phyloP scores from a whole-genome alignment of 768 basidiomycete genomes.

The Agrocybe chaxingu region DNA sequence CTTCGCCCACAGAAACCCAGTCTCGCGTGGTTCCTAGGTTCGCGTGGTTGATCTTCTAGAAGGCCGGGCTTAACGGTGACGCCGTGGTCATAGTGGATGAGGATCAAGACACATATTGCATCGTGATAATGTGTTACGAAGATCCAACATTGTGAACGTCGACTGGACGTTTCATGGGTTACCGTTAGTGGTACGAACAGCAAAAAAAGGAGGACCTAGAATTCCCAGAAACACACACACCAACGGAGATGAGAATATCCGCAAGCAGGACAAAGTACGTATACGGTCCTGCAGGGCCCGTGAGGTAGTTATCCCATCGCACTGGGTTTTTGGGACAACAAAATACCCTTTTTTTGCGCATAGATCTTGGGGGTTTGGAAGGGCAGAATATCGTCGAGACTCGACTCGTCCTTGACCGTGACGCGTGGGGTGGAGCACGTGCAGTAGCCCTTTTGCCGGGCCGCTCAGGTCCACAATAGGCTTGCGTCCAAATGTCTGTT shows the following conservation, averaged over 20 bases:
- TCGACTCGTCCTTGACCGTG: too few relatives aligned
- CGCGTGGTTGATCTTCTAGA: conserved; percentile 52
- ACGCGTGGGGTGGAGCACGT: too few relatives aligned
- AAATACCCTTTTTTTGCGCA: conserved; percentile 38
- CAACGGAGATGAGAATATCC: too few relatives aligned
- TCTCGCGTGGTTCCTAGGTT: conserved; percentile 32
- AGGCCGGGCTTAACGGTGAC: conserved; percentile 81
- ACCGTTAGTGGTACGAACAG: too few relatives aligned
- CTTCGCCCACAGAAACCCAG: conserved; percentile 57
- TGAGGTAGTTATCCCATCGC: too few relatives aligned
- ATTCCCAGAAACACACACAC: too few relatives aligned
- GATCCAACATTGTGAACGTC: conserved; percentile 56
- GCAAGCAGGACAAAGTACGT: too few relatives aligned
- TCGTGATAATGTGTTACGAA: conserved; percentile 51
- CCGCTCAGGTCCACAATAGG: too few relatives aligned
- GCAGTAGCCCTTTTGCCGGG: too few relatives aligned
- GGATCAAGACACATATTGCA: conserved; percentile 68
- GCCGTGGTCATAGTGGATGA: conserved; percentile 82
- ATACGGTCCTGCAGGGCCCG: too few relatives aligned
- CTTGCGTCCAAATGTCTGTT: too few relatives aligned
- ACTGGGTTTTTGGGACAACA: conserved; percentile 55
- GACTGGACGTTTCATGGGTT: conserved; percentile 44
- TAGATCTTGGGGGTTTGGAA: conserved; percentile 33
- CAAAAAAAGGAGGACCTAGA: too few relatives aligned
- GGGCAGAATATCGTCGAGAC: not conserved